Conservation (phyloP, 805 yeast genomes). For the Candida maesae region DNA sequence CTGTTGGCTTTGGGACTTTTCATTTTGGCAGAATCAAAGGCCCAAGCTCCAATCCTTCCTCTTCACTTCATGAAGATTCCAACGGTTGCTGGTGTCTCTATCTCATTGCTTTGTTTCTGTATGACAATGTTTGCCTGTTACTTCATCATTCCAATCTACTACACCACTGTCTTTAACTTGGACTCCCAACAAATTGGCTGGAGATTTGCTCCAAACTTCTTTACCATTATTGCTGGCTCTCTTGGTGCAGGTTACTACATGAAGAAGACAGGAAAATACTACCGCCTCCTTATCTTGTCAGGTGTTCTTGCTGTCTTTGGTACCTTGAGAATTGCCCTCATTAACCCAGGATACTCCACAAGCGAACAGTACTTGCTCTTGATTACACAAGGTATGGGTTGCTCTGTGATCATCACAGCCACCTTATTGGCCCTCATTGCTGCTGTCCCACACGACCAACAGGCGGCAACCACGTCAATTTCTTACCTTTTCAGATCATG, state of each 20-base stretch:
- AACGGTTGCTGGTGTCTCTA: constrained; percentile 60
- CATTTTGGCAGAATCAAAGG: constrained; percentile 38
- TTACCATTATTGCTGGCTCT: constrained; percentile 56
- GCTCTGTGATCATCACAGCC: constrained; percentile 57
- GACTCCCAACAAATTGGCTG: constrained; percentile 56
- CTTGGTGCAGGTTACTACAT: constrained; percentile 62
- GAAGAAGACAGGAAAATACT: constrained; percentile 60
- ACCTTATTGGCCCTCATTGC: constrained; percentile 67
- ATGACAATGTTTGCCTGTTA: constrained; percentile 39
- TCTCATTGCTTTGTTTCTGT: constrained; percentile 53
- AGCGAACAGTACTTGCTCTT: constrained; percentile 43
- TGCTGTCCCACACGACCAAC: constrained; percentile 63
- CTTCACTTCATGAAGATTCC: constrained; percentile 49
- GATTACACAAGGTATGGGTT: constrained; percentile 51
- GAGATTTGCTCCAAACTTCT: constrained; percentile 56
- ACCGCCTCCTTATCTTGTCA: constrained; percentile 39
- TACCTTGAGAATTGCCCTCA: constrained; percentile 32
- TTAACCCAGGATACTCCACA: constrained; percentile 32
- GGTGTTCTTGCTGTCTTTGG: constrained; percentile 46
- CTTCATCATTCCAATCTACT: constrained; percentile 61
- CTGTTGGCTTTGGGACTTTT: constrained; percentile 38
- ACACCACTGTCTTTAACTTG: constrained; percentile 50
- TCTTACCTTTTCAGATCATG: constrained; percentile 64
- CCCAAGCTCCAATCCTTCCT: constrained; percentile 61
- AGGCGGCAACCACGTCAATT: constrained; percentile 64